These are phyloP conservation scores for Pogostemon cablin DNA, from an alignment of 257 asterid genomes.

Conservation along the genomic window DNA sequence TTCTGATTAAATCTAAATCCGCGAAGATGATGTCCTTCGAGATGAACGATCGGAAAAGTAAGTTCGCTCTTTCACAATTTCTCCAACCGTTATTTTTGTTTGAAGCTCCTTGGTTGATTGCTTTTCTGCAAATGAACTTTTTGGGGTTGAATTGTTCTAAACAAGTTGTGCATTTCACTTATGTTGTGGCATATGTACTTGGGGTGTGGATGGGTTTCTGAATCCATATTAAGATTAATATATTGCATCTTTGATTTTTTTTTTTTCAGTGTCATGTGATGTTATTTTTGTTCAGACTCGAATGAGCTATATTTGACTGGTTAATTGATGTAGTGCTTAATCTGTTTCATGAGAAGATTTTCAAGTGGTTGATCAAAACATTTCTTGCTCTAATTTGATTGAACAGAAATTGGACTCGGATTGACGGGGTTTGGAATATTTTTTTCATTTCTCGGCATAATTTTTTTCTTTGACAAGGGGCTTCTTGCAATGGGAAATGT, in stretches of 20 bases:
- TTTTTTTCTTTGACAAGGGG: conserved; percentile 92
- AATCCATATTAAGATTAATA: neutral
- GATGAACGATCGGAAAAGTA: conserved; percentile 84
- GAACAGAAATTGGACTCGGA: conserved; percentile 92
- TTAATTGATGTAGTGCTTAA: neutral
- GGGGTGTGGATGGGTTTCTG: conserved; percentile 8
- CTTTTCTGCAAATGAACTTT: neutral
- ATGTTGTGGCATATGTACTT: neutral
- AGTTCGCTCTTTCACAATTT: conserved; percentile 31
- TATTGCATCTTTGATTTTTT: neutral
- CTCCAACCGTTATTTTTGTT: neutral
- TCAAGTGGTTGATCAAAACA: conserved; percentile 14
- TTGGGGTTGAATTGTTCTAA: conserved; percentile 11
- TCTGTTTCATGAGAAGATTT: neutral
- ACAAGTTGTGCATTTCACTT: conserved; percentile 1
- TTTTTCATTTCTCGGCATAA: conserved; percentile 83
- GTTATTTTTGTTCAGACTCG: neutral
- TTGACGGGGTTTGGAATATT: conserved; percentile 94
- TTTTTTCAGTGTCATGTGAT: neutral
- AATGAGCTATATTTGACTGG: neutral
- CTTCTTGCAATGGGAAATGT: conserved; percentile 96
- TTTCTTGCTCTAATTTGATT: conserved; percentile 33
- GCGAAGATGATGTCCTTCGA: conserved; percentile 73
- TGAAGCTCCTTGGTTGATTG: conserved; percentile 8
- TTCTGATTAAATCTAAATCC: conserved; percentile 39